Percentiles rank a stretch among this genome's conserved stretches.
These are phyloP conservation scores for Rhynchosporium secalis DNA, from an alignment of 2,329 filamentous ascomycete species.

Conservation along the genomic window DNA sequence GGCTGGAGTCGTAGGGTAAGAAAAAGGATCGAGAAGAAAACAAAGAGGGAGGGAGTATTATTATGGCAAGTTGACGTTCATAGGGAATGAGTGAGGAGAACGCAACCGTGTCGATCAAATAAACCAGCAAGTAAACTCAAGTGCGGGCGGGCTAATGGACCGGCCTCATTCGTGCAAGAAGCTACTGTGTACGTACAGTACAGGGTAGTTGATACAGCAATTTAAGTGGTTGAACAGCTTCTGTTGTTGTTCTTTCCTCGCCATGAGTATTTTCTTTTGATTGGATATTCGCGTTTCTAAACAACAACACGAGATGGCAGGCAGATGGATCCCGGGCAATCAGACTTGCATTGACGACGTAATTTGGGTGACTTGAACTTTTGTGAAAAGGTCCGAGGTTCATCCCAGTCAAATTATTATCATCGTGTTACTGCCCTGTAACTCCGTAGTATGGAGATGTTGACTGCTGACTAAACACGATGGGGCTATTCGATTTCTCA, in stretches of 20 bases:
- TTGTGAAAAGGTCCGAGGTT: slow-evolving; percentile 12
- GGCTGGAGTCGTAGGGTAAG: slow-evolving; percentile 1
- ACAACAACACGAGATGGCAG: slow-evolving; percentile 20
- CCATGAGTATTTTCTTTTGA: background rate
- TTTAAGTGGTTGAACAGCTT: background rate
- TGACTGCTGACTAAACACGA: no score
- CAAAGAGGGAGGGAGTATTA: background rate
- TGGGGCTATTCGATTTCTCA: slow-evolving; percentile 54
- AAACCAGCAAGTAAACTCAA: slow-evolving; percentile 18
- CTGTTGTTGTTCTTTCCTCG: slow-evolving; percentile 15
- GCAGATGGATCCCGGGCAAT: slow-evolving; percentile 13
- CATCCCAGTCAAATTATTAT: background rate
- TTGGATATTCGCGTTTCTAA: slow-evolving; percentile 15
- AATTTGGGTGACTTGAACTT: slow-evolving; percentile 36
- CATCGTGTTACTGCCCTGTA: no score
- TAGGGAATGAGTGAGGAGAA: slow-evolving; percentile 10
- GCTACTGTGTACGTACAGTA: background rate
- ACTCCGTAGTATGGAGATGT: no score
- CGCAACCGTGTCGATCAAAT: slow-evolving; percentile 17
- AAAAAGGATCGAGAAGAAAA: slow-evolving; percentile 2
- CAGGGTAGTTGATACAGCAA: background rate
- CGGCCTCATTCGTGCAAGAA: background rate
- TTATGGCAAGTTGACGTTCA: slow-evolving; percentile 10
- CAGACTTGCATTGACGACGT: slow-evolving; percentile 20
- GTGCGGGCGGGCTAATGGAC: background rate